Conservation (phyloP, 169 alveolate species). For the Plasmodium billcollinsi region DNA sequence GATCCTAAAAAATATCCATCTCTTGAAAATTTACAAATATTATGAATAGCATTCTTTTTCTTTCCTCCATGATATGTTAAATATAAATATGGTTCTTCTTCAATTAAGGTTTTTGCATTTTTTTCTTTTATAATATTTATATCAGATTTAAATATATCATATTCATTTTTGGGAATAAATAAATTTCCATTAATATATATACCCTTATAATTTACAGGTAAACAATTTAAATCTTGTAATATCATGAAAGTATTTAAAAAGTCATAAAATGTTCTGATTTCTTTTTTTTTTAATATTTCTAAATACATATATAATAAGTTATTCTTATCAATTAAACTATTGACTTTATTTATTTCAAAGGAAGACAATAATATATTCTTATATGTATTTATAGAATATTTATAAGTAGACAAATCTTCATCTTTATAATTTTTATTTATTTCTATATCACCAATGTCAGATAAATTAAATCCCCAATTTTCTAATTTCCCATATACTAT, state of each 20-base stretch:
- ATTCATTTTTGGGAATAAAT: conserved; percentile 21
- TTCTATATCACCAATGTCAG: conserved; percentile 70
- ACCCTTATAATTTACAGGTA: conserved; percentile 69
- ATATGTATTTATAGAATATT: conserved; percentile 67
- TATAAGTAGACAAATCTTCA: conserved; percentile 42
- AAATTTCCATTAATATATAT: conserved; percentile 46
- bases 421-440: conserved; percentile 45
- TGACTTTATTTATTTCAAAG: conserved; percentile 23
- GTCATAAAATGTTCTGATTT: conserved; percentile 63
- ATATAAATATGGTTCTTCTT: conserved; percentile 68
- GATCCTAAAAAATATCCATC: conserved; percentile 77
- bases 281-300: conserved; percentile 48
- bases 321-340: conserved; percentile 40
- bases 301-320: conserved; percentile 50
- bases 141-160: conserved; percentile 13
- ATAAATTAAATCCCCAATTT: conserved; percentile 69
- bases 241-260: conserved; percentile 67
- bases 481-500: conserved; percentile 58
- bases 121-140: conserved; percentile 1
- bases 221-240: conserved; percentile 74
- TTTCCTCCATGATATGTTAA: conserved; percentile 76
- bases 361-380: conserved; percentile 65
- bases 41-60: conserved; percentile 70
- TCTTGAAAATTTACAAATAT: conserved; percentile 74
- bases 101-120: conserved; percentile 6